A percentile compares a stretch with the other conserved stretches of the same genome.
These are phyloP conservation scores for Neoscytalidium dimidiatum DNA, from an alignment of 2,329 filamentous ascomycete species.

Conservation along the genomic window DNA sequence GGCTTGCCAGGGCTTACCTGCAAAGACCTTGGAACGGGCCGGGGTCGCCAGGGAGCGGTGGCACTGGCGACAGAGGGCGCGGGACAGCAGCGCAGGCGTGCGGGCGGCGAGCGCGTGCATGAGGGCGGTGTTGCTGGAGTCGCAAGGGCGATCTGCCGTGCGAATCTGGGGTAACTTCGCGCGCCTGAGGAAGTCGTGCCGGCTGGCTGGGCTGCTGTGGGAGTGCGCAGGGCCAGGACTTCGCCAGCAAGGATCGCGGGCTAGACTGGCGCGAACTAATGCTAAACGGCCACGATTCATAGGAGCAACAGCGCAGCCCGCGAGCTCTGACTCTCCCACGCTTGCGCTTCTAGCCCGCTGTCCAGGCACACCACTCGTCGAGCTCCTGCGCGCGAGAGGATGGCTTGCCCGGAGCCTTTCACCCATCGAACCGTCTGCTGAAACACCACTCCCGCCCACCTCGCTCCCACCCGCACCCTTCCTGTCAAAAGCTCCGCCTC, in stretches of 20 bases:
- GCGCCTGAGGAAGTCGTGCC: background rate
- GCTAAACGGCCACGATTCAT: conserved; percentile 17
- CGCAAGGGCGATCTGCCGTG: conserved; percentile 2
- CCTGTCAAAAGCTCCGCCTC: background rate
- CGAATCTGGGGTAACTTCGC: conserved; percentile 17
- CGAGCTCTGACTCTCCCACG: conserved; percentile 13
- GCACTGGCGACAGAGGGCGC: conserved; percentile 16
- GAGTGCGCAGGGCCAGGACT: background rate
- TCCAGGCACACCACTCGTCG: conserved; percentile 3
- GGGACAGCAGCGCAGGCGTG: background rate
- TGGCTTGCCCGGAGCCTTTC: conserved; percentile 12
- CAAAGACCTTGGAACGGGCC: conserved; percentile 13
- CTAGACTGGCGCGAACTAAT: background rate
- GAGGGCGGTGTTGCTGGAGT: background rate
- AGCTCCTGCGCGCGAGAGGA: conserved; percentile 14
- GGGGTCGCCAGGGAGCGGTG: conserved; percentile 7
- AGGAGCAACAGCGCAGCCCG: background rate
- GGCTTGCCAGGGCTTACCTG: conserved; percentile 11
- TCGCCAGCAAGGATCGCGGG: conserved; percentile 1
- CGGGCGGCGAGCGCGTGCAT: conserved; percentile 5
- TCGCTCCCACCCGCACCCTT: background rate
- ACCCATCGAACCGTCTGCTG: conserved; percentile 14
- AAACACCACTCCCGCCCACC: conserved; percentile 13
- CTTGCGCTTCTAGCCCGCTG: conserved; percentile 4
- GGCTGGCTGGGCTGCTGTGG: background rate